Base-by-base conservation (phyloP, 768 basidiomycete genomes). In the Rubroboletus satanas region DNA sequence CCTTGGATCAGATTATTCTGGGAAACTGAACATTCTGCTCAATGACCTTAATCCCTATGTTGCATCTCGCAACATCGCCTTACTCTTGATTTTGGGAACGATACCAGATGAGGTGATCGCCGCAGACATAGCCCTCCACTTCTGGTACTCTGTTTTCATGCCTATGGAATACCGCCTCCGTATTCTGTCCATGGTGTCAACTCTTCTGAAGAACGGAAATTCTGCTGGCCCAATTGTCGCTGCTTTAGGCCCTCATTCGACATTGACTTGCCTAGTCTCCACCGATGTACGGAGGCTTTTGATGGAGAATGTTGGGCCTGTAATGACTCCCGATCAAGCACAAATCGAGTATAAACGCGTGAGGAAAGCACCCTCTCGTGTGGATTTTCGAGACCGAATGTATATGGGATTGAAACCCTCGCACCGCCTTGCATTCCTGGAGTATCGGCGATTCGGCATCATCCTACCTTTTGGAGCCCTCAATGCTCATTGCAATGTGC, bases 401-500 rank as follows among this genome's bases (percentile, higher is more conserved):
- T 80, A 49, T 58, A 66, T 51, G 68, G 63, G 62, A 11, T 66
- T 82, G 49, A 67, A 69, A 39, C 77, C 80, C 2, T 71, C 71
- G 0, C 80, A 81, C 59, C 76, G 79, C 14, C 66, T 76, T 11
- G 74, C 79, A 15, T 72, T 74, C 54, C 52, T 73, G 31, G 62
- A 73, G 33, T 79, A 67, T 56, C 73, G 73, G 28, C 59, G 69
- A 17, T 72, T 68, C 42, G 80, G 79, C 7, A 59, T 80, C 17
- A 38, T 81, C n/a, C 67, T 79, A n/a, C 80, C 79, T 10, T 78
- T 79, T 46, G 79, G 77, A 9, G 77, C 76, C 3, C 35, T 63
- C 8, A 72, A 71, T 32, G 70, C 71, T 0, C 71, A 77, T 53
- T 79, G 75, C 56, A 76, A 74, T 45, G 50, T 45, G 0, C 70